Evolutionary conservation across 305 asterid genomes (phyloP).

Genomic region (Fraxinus ornus): DNA sequence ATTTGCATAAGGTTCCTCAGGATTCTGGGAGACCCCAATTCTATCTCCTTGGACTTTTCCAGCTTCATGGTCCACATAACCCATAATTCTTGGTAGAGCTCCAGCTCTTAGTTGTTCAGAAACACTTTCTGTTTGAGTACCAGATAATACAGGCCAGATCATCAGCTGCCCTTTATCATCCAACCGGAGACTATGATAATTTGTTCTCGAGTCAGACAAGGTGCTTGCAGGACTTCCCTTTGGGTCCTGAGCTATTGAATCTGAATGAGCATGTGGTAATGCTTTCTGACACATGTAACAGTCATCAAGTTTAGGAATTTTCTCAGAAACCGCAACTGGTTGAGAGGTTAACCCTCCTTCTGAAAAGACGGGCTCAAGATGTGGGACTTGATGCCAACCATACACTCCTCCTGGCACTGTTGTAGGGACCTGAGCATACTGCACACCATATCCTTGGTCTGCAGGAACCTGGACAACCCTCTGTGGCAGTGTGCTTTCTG

Average conservation of each 20-base stretch:
- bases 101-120: conserved; percentile 41
- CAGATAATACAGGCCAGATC: conserved; percentile 40
- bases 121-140: conserved; percentile 38
- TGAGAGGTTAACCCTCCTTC: conserved; percentile 54
- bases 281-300: conserved; percentile 87
- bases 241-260: conserved; percentile 61
- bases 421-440: conserved; percentile 48
- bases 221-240: conserved; percentile 51
- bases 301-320: conserved; percentile 44
- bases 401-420: conserved; percentile 43
- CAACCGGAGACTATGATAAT: conserved; percentile 54
- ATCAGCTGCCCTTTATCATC: conserved; percentile 62
- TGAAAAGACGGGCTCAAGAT: conserved; percentile 47
- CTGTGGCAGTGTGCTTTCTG: conserved; percentile 45
- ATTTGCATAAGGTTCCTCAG: conserved; percentile 32
- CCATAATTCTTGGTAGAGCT: conserved; percentile 26
- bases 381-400: conserved; percentile 65
- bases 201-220: conserved; percentile 43
- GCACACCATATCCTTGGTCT: conserved; percentile 60
- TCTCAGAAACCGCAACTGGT: conserved; percentile 43
- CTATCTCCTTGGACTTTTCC: conserved; percentile 39
- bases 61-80: conserved; percentile 32
- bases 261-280: conserved; percentile 97
- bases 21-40: conserved; percentile 37
- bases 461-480: conserved; percentile 61